phyloP scores from a whole-genome alignment of 1,284 basidiomycete species.

The Golubevia sp. region DNA sequence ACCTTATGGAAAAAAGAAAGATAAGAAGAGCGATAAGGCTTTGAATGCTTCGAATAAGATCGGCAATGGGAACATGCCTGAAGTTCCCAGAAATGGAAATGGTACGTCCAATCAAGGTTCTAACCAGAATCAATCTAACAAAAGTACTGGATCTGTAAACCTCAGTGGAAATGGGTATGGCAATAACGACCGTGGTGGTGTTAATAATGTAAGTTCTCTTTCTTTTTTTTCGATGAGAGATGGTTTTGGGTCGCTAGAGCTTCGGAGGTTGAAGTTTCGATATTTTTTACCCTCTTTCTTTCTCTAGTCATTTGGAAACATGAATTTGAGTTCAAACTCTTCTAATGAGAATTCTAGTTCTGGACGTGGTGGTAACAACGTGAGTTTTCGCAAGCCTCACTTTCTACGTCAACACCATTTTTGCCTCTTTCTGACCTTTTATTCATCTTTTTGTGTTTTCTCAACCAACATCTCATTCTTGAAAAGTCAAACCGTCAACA shows the following conservation, averaged over 20 bases:
- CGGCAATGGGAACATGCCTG: neutral
- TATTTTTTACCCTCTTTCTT: no score
- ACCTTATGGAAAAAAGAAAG: neutral
- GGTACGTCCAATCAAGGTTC: neutral
- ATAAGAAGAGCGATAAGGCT: neutral
- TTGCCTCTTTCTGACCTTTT: neutral
- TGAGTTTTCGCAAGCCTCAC: neutral
- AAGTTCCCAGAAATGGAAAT: neutral
- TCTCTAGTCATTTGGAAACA: neutral
- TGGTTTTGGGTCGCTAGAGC: no score
- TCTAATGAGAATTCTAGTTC: neutral
- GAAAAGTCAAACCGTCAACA: neutral
- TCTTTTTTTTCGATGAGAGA: neutral
- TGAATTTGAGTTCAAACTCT: neutral
- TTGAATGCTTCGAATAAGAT: neutral
- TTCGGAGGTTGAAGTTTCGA: no score
- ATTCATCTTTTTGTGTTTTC: no score
- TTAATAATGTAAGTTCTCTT: neutral
- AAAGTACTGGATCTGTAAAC: no score
- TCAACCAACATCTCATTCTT: neutral
- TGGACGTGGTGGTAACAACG: neutral
- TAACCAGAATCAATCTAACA: neutral
- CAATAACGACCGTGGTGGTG: neutral
- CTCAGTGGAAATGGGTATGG: neutral
- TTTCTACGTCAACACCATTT: neutral